Base-by-base conservation (phyloP, 2,329 filamentous ascomycete genomes). In the Trichoderma hamatum region DNA sequence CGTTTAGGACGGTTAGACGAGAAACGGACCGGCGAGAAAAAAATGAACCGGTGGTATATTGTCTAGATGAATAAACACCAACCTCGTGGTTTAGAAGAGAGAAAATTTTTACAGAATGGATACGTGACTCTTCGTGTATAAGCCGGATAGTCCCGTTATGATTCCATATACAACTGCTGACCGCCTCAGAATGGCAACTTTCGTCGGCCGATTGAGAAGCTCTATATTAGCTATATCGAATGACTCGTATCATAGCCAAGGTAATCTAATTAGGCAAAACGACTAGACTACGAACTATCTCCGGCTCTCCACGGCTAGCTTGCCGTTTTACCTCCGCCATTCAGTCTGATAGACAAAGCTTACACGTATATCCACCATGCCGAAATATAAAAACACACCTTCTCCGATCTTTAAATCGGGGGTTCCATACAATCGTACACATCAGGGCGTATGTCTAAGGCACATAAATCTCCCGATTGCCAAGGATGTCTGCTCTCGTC, bases 401-500 rank as follows among this genome's bases (percentile, higher is more conserved):
- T 51, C 28, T 14, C 9, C 26, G n/a, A 56, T 65, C 16, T 43
- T 55, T 56, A 32, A 66, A 56, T 34, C 49, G 62, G 51, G 63
- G 52, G 13, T 43, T 34, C 10, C 39, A 49, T 3, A n/a, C 36
- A 34, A n/a, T 43, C 21, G 24, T 24, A 32, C 63, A 49, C 63
- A 49, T 56, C 26, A 26, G 52, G 63, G 63, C 52, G 52, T 66
- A 66, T 34, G n/a, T 28, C 21, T 58, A 66, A 19, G 34, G 13
- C 10, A 0, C 5, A 24, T 24, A 24, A 30, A 49, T 49, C 46
- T 32, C 26, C 62, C 51, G 34, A 30, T n/a, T 11, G 28, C 34
- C 52, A 55, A 66, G 63, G 63, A 52, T 26, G n/a, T 28, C 51
- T 24, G n/a, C 34, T 32, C 32, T 32, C 26, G 30, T 19, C 43